phyloP scores from a whole-genome alignment of 805 yeast genomes.

The Cyberlindnera petersonii region DNA sequence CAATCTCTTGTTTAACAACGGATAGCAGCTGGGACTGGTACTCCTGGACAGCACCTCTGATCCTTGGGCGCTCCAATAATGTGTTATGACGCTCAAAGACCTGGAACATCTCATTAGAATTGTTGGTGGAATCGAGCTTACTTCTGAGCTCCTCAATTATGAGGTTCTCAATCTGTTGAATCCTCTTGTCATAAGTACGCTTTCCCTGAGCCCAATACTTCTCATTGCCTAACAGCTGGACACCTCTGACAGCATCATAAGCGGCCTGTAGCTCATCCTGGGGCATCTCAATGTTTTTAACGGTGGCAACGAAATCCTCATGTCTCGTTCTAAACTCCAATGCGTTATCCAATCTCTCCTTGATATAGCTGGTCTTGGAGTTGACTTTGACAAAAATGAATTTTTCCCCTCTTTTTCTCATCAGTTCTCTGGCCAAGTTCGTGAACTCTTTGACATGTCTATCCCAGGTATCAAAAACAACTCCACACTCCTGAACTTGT shows the following conservation, averaged over 20 bases:
- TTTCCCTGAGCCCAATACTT: slow-evolving; percentile 41
- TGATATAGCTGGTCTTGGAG: slow-evolving; percentile 38
- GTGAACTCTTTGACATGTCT: slow-evolving; percentile 58
- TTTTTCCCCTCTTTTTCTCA: slow-evolving; percentile 69
- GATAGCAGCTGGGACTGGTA: slow-evolving; percentile 50
- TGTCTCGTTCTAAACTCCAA: slow-evolving; percentile 50
- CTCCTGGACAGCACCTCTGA: slow-evolving; percentile 56
- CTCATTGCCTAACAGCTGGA: slow-evolving; percentile 37
- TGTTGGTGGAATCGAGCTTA: slow-evolving; percentile 36
- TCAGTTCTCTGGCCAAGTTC: slow-evolving; percentile 64
- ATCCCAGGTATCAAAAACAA: slow-evolving; percentile 51
- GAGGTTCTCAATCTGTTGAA: slow-evolving; percentile 42
- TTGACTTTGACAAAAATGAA: slow-evolving; percentile 60
- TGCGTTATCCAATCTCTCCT: slow-evolving; percentile 42
- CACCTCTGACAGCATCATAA: slow-evolving; percentile 35
- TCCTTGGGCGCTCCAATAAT: slow-evolving; percentile 47
- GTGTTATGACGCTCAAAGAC: slow-evolving; percentile 47
- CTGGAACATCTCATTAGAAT: slow-evolving; percentile 47
- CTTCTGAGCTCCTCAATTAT: slow-evolving; percentile 39
- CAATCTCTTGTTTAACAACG: slow-evolving; percentile 46
- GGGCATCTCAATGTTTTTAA: slow-evolving; percentile 22
- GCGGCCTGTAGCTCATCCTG: slow-evolving; percentile 37
- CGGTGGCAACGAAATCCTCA: slow-evolving; percentile 40
- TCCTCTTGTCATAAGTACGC: slow-evolving; percentile 38
- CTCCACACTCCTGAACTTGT: slow-evolving; percentile 28